Conservation (phyloP, 805 yeast genomes). For the Cyberlindnera saturnus region DNA sequence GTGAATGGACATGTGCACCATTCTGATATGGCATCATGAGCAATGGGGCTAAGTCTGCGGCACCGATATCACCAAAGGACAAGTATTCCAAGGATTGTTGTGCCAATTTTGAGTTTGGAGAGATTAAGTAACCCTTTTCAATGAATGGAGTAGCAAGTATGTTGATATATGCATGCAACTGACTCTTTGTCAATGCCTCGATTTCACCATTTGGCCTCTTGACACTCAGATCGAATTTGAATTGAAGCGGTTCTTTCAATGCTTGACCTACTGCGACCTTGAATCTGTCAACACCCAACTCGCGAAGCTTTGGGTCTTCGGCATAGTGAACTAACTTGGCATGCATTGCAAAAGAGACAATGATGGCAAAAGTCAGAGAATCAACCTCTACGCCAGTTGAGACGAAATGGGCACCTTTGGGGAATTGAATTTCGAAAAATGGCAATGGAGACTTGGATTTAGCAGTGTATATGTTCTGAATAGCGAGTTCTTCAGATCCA, state of each 20-base stretch:
- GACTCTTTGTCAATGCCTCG: background rate
- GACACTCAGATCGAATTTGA: slow-evolving; percentile 1
- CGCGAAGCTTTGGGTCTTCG: slow-evolving; percentile 60
- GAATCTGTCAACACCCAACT: slow-evolving; percentile 62
- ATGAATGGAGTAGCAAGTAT: slow-evolving; percentile 15
- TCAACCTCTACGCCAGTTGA: slow-evolving; percentile 1
- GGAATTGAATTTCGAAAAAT: slow-evolving; percentile 27
- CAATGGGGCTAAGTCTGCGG: slow-evolving; percentile 9
- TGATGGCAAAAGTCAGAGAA: slow-evolving; percentile 43
- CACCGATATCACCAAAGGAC: slow-evolving; percentile 8
- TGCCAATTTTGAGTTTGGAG: slow-evolving; percentile 18
- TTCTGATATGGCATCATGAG: slow-evolving; percentile 16
- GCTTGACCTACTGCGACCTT: slow-evolving; percentile 58
- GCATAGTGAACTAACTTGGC: slow-evolving; percentile 80
- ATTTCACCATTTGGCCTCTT: background rate
- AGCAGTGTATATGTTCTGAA: slow-evolving; percentile 28
- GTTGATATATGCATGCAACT: slow-evolving; percentile 11
- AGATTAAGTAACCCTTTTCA: slow-evolving; percentile 18
- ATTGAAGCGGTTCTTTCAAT: slow-evolving; percentile 3
- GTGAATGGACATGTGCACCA: slow-evolving; percentile 10
- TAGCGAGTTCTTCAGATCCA: slow-evolving; percentile 27
- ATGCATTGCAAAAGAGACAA: slow-evolving; percentile 81
- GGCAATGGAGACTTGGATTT: slow-evolving; percentile 22
- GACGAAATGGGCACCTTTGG: slow-evolving; percentile 15
- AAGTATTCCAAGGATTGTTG: slow-evolving; percentile 14